phyloP scores from a whole-genome alignment of 257 asterid species.

The Capsicum rhomboideum region DNA sequence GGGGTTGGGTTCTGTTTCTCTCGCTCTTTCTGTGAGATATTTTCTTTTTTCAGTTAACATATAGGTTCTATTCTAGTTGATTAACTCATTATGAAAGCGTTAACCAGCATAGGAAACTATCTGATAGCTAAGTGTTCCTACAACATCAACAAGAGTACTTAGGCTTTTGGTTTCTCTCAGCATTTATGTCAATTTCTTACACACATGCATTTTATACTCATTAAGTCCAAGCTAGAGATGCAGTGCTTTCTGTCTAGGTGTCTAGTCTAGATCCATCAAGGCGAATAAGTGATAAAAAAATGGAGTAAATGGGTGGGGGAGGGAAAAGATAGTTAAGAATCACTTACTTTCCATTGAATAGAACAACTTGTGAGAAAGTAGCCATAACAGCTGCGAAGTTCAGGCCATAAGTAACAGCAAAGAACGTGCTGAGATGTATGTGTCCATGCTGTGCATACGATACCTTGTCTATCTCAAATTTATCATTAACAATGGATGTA shows the following conservation, averaged over 20 bases:
- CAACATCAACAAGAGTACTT: background rate
- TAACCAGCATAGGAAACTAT: background rate
- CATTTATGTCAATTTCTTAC: too few species aligned
- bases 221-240: background rate
- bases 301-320: background rate
- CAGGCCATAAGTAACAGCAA: constrained; percentile 49
- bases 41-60: background rate
- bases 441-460: constrained; percentile 37
- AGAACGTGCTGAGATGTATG: constrained; percentile 41
- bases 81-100: background rate
- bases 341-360: constrained; percentile 66
- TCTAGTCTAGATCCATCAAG: background rate
- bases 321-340: background rate
- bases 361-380: constrained; percentile 54
- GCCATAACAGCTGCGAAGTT: constrained; percentile 57
- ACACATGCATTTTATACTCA: too few species aligned
- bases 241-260: background rate
- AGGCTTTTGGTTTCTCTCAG: background rate
- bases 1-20: background rate
- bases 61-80: background rate
- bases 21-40: background rate
- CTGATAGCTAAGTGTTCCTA: background rate
- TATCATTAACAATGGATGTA: constrained; percentile 45
- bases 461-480: constrained; percentile 42
- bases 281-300: background rate